Base-by-base conservation (phyloP, 345 rosid species). In the Microcos paniculata region DNA sequence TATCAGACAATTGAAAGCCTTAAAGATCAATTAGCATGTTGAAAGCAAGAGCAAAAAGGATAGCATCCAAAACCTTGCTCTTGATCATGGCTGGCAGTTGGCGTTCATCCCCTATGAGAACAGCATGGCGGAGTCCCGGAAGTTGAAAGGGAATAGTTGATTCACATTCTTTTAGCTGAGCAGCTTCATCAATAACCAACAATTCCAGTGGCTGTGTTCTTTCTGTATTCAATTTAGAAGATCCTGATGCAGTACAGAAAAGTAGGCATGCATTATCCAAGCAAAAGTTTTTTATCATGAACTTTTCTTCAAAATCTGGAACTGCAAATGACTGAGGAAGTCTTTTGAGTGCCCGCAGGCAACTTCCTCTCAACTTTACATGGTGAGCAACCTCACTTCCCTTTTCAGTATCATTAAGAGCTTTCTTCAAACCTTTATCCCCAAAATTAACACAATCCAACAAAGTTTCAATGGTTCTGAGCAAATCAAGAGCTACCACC, bases 161-260 rank as follows among this genome's bases (percentile, higher is more conserved):
- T 30, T 88, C 91, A 19, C 87, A 86, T 77, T 88, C 91, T 81
- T 84, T 88, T 26, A 86, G 71, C 83, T 88, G 89, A 30, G 89
- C 86, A 33, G 91, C 91, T 82, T 88, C 91, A 30, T 88, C 89
- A 0, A 88, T 75, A 16, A 88, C 82, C 62, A 88, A 62, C 66
- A 86, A 67, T 3, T 79, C 45, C 16, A 86, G 14, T 15, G 84
- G 82, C 8, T 0, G 0, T 55, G 45, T 66, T 70, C 67, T 62
- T 53, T 38, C 56, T 70, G 51, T 31, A 31, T 83, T 77, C 55
- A 88, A 26, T 57, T 63, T 88, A 11, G 59, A 68, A 33, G 89
- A 86, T 62, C 87, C 70, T 23, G 91, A 84, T 43, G 84, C 80
- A 8, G 89, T 84, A 70, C 88, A 86, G 79, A 88, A 84, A 16